Conservation (phyloP, 192 early-diverging fungal genomes). For the Pilobolus umbonatus region DNA sequence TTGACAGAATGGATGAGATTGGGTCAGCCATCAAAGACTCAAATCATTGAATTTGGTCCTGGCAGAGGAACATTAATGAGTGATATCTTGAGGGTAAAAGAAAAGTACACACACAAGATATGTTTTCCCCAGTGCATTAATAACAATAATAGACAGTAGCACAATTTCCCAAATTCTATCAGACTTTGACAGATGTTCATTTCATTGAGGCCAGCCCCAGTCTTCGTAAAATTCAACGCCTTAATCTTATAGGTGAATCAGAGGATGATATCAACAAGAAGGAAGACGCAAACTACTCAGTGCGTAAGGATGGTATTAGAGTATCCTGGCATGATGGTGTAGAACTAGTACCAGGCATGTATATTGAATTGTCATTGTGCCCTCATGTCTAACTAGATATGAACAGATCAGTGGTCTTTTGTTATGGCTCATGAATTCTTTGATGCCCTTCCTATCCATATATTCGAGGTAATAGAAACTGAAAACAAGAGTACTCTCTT, state of each 20-base stretch:
- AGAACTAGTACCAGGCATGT: constrained; percentile 53
- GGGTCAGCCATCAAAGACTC: constrained; percentile 53
- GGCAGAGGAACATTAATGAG: constrained; percentile 92
- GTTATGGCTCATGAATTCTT: constrained; percentile 96
- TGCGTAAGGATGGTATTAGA: constrained; percentile 37
- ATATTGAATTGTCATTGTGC: background rate
- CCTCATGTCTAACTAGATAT: background rate
- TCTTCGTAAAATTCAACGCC: constrained; percentile 62
- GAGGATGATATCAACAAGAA: constrained; percentile 21
- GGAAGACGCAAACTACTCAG: constrained; percentile 24
- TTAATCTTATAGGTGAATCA: constrained; percentile 40
- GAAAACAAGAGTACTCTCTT: background rate
- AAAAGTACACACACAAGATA: too few relatives aligned
- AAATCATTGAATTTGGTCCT: constrained; percentile 81
- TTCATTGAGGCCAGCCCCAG: constrained; percentile 83
- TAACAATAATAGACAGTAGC: constrained; percentile 41
- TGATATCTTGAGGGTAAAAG: constrained; percentile 82
- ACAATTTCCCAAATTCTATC: constrained; percentile 64
- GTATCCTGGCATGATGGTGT: constrained; percentile 68
- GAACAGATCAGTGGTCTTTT: constrained; percentile 52
- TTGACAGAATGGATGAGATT: constrained; percentile 74
- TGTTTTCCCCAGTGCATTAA: too few relatives aligned
- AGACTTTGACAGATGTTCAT: constrained; percentile 61
- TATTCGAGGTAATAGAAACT: constrained; percentile 58
- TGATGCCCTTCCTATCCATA: constrained; percentile 90